Percentiles rank a stretch among this genome's conserved stretches.
Evolutionary conservation across 306 rosid genomes (phyloP).

Genomic region (Gastrolobium villosum): DNA sequence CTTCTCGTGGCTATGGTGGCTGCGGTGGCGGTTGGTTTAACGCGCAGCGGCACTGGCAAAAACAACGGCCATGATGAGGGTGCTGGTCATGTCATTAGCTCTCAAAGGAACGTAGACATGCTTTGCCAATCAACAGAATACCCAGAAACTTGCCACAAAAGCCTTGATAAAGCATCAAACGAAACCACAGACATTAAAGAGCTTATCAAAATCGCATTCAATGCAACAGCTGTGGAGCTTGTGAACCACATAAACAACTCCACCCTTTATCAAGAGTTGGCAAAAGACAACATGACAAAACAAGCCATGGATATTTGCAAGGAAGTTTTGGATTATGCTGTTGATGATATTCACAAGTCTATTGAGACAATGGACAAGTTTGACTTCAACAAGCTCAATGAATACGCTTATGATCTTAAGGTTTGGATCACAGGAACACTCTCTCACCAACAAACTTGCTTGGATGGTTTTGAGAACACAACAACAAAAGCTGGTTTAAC

Average conservation of each 20-base stretch:
- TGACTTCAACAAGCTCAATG: conserved; percentile 49
- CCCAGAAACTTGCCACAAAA: conserved; percentile 60
- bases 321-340: conserved; percentile 65
- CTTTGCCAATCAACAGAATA: conserved; percentile 72
- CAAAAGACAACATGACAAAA: conserved; percentile 58
- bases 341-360: conserved; percentile 61
- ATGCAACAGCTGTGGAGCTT: conserved; percentile 47
- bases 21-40: neutral
- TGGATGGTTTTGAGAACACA: conserved; percentile 69
- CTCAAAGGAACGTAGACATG: conserved; percentile 48
- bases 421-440: conserved; percentile 73
- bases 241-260: conserved; percentile 50
- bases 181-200: conserved; percentile 54
- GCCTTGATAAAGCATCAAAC: conserved; percentile 27
- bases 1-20: conserved; percentile 50
- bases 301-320: conserved; percentile 67
- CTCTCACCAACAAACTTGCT: conserved; percentile 70
- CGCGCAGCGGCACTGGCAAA: too few relatives aligned
- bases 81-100: neutral
- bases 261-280: conserved; percentile 45
- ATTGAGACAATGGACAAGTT: conserved; percentile 48
- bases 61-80: neutral
- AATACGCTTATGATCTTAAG: conserved; percentile 62
- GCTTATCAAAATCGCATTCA: conserved; percentile 60
- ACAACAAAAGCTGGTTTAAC: conserved; percentile 55